Evolutionary conservation across 140 eudicot genomes (phyloP).

Genomic region (Anethum foeniculum): DNA sequence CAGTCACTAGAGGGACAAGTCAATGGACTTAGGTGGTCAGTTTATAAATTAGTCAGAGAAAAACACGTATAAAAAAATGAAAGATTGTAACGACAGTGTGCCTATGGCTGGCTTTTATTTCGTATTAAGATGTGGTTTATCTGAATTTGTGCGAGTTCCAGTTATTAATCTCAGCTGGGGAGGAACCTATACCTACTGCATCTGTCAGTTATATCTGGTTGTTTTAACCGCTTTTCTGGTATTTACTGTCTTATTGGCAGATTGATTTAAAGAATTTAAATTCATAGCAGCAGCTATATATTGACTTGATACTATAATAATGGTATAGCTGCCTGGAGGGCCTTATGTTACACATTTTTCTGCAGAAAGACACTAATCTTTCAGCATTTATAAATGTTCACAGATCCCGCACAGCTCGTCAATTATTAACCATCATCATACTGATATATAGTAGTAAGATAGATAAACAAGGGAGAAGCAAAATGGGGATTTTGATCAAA

Average conservation of each 20-base stretch:
- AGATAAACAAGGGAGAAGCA: neutral
- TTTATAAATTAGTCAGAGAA: too few relatives aligned
- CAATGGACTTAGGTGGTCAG: too few relatives aligned
- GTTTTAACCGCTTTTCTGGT: neutral
- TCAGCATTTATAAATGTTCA: neutral
- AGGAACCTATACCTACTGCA: neutral
- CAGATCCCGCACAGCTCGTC: neutral
- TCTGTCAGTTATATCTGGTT: neutral
- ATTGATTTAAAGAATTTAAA: neutral
- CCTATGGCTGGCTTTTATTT: neutral
- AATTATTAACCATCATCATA: neutral
- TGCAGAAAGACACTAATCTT: neutral
- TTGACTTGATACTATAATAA: neutral
- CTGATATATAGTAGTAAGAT: too few relatives aligned
- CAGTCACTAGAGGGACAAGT: neutral
- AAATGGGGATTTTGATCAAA: neutral
- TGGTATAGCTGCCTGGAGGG: neutral
- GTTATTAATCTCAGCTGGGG: neutral
- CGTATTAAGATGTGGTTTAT: neutral
- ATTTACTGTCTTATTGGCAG: neutral
- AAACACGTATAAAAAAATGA: neutral
- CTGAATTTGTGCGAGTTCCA: neutral
- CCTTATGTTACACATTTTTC: neutral
- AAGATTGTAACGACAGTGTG: neutral
- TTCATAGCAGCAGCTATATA: neutral